Percentiles rank a stretch among this genome's conserved stretches.
phyloP scores from a whole-genome alignment of 345 rosid genomes.

The Euphorbia lathyris region DNA sequence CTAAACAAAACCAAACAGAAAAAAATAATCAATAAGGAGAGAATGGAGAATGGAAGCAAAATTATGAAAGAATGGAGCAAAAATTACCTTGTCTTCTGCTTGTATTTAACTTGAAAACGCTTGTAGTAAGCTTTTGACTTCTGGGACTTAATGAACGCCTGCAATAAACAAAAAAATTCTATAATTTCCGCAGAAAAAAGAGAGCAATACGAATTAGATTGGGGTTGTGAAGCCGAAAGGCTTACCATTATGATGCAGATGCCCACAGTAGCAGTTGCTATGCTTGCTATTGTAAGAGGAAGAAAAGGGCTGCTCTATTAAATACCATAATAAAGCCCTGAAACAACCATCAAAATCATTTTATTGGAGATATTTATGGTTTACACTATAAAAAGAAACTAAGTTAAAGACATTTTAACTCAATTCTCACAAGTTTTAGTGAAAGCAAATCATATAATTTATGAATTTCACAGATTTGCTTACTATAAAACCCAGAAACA shows the following conservation, averaged over 20 bases:
- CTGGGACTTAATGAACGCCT: conserved; percentile 52
- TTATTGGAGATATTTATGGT: no score
- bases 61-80: not conserved
- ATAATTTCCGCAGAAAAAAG: not conserved
- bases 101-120: conserved; percentile 66
- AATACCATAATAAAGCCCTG: conserved; percentile 14
- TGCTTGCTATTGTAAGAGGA: not conserved
- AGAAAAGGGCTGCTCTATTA: not conserved
- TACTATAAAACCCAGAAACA: no score
- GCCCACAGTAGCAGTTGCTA: not conserved
- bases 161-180: not conserved
- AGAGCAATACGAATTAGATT: not conserved
- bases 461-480: no score
- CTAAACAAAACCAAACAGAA: conserved; percentile 26
- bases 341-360: no score
- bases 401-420: no score
- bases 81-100: conserved; percentile 63
- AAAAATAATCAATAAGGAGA: not conserved
- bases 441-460: no score
- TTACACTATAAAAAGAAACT: no score
- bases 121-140: conserved; percentile 60
- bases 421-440: no score
- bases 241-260: conserved; percentile 14
- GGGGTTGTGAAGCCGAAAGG: no score
- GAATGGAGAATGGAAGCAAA: not conserved